These are phyloP conservation scores for Avena eriantha DNA, from an alignment of 176 grass and related monocot genomes.

Conservation along the genomic window DNA sequence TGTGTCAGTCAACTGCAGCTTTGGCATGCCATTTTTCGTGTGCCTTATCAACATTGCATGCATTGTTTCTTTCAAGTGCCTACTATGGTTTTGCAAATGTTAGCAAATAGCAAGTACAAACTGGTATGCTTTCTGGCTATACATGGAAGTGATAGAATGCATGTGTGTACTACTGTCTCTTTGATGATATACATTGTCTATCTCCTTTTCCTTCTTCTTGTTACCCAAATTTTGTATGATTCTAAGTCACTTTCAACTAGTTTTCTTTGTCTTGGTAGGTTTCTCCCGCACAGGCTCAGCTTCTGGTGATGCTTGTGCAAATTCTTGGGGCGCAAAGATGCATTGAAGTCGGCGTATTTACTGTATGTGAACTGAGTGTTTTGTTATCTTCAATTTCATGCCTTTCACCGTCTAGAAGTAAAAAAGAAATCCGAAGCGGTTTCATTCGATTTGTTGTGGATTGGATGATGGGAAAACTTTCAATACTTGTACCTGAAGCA, in stretches of 20 bases:
- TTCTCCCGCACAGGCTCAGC: constrained; percentile 85
- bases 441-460: too few species aligned
- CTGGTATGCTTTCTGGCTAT: neutral
- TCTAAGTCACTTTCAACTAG: neutral
- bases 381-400: neutral
- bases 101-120: neutral
- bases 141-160: neutral
- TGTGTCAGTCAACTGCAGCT: neutral
- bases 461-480: neutral
- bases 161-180: neutral
- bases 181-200: neutral
- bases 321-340: constrained; percentile 75
- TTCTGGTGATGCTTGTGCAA: constrained; percentile 84
- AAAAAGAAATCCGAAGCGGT: too few species aligned
- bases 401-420: neutral
- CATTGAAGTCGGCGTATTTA: constrained; percentile 95
- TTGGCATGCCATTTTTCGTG: neutral
- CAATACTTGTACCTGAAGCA: neutral
- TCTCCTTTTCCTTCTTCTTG: neutral
- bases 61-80: neutral
- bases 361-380: constrained; percentile 52
- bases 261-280: constrained; percentile 58
- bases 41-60: neutral
- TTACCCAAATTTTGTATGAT: neutral
- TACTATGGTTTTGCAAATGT: neutral